Base-by-base conservation (phyloP, 2,329 filamentous ascomycete genomes). In the Cladosporium sp. region DNA sequence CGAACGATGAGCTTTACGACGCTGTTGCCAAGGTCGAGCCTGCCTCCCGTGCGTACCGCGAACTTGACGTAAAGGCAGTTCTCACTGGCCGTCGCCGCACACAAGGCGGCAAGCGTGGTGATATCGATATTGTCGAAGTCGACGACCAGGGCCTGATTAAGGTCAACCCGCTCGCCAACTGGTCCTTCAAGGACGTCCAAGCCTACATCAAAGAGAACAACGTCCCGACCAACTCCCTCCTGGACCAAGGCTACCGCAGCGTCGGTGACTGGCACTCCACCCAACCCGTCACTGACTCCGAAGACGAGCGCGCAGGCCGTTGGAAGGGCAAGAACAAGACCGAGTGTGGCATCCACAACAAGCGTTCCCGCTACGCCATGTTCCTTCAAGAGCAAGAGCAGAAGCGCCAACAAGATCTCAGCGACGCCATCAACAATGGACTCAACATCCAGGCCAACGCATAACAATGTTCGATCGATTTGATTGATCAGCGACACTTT, bases 181-280 rank as follows among this genome's bases (percentile, higher is more conserved):
- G 95, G 95, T 86, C 86, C 51, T 99, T 99, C 81, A 82, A 88
- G 68, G 91, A 98, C 76, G 94, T 99, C 67, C 89, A 93, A 79
- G 84, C 87, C 48, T 99, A 99, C 81, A 87, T 97, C 80, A 86
- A 88, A 73, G 89, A 91, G 74, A 87, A 97, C 83, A 81, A 92
- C 67, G 93, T 99, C 4, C 95, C 95, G 0, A 98, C 97, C 85
- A 99, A 99, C 78, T 88, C 86, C 68, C 86, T 99, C 32, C 86
- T 99, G 56, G 92, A 97, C 80, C 85, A 84, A 66, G 95, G 95
- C n/a, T 99, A 99, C 86, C 97, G 98, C 86, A 97, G 92, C 70
- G 86, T 99, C 68, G 95, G 95, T 68, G 95, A 99, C 84, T 98
- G 93, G 92, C 95, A 99, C 85, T 97, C 93, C 59, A 99, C 95